phyloP scores from a whole-genome alignment of 192 early-diverging fungal species.

The Coemansia sp. region DNA sequence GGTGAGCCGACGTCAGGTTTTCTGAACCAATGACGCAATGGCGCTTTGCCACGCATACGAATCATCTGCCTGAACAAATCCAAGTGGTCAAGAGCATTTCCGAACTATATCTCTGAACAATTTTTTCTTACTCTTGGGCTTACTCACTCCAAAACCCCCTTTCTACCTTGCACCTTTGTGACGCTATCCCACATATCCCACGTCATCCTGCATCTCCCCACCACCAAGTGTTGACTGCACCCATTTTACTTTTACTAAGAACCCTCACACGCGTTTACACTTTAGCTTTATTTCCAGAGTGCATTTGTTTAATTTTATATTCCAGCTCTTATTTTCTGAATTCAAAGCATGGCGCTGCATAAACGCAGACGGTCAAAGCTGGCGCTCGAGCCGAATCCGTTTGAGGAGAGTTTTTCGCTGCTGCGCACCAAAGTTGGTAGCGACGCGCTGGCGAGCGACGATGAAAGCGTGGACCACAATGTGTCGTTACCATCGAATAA shows the following conservation, averaged over 20 bases:
- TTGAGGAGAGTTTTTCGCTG: slow-evolving; percentile 64
- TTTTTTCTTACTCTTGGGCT: neutral
- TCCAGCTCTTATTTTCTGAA: neutral
- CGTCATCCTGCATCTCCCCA: neutral
- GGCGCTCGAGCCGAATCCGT: slow-evolving; percentile 84
- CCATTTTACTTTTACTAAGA: too few relatives aligned
- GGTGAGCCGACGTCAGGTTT: too few relatives aligned
- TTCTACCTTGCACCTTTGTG: neutral
- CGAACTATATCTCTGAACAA: too few relatives aligned
- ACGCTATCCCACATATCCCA: neutral
- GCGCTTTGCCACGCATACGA: too few relatives aligned
- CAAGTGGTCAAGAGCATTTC: too few relatives aligned
- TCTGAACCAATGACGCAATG: too few relatives aligned
- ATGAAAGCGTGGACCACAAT: neutral
- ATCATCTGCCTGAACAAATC: too few relatives aligned
- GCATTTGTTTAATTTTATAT: neutral
- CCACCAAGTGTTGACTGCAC: neutral
- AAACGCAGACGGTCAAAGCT: slow-evolving; percentile 59
- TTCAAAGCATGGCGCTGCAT: slow-evolving; percentile 28
- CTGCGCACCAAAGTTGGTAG: neutral
- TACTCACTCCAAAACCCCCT: neutral
- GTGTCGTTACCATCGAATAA: neutral
- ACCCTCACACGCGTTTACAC: too few relatives aligned
- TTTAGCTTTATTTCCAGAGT: neutral
- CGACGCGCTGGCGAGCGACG: too few relatives aligned